Conservation (phyloP, 805 yeast genomes). For the Kluyveromyces dobzhanskii region DNA sequence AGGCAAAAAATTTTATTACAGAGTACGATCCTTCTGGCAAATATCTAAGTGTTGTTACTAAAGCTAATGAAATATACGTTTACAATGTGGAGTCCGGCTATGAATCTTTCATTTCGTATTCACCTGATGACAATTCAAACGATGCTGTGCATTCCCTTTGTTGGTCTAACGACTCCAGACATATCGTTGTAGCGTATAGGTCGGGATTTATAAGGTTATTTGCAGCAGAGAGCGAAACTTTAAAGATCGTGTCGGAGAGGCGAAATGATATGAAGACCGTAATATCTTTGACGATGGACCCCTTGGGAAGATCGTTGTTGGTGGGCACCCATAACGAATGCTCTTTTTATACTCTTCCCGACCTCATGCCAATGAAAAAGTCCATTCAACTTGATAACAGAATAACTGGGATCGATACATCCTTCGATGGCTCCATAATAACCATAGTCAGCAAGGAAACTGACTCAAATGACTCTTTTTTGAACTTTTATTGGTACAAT, state of each 20-base stretch:
- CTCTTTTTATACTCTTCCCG: conserved; percentile 39
- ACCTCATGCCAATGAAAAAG: conserved; percentile 30
- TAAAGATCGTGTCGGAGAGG: conserved; percentile 14
- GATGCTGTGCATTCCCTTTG: conserved; percentile 20
- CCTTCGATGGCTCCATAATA: conserved; percentile 3
- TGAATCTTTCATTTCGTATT: conserved; percentile 12
- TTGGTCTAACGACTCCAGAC: conserved; percentile 30
- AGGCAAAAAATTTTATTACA: conserved; percentile 15
- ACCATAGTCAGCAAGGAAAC: neutral
- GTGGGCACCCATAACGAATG: conserved; percentile 51
- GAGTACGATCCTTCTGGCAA: conserved; percentile 41
- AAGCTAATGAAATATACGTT: conserved; percentile 31
- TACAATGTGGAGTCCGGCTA: conserved; percentile 30
- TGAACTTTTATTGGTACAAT: conserved; percentile 3
- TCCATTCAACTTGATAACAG: neutral
- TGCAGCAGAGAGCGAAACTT: neutral
- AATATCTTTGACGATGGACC: conserved; percentile 41
- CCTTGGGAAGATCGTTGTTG: conserved; percentile 41
- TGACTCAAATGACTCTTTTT: neutral
- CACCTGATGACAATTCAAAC: neutral
- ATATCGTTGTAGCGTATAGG: conserved; percentile 39
- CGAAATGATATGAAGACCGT: conserved; percentile 45
- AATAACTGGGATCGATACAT: conserved; percentile 1
- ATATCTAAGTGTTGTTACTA: conserved; percentile 37
- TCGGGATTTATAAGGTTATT: conserved; percentile 1